A percentile compares a stretch with the other conserved stretches of the same genome.
Conservation (phyloP, 169 alveolate species). For the Eimeria praecox region DNA sequence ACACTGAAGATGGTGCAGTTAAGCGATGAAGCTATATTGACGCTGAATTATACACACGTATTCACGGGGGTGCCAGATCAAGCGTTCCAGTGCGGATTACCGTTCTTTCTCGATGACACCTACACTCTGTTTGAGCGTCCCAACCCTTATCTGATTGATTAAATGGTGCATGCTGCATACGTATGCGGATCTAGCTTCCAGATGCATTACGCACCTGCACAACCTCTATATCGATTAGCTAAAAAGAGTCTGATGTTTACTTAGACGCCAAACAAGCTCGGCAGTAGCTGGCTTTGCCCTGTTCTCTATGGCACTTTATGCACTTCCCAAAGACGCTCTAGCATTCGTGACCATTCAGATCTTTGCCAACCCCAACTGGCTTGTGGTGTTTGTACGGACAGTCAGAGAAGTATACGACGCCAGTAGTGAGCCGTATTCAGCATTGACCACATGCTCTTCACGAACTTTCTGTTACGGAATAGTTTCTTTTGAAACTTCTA, state of each 20-base stretch:
- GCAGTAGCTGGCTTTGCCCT: background rate
- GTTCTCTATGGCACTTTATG: background rate
- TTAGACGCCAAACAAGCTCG: too few relatives aligned
- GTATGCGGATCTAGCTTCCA: too few relatives aligned
- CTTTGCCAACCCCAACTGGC: background rate
- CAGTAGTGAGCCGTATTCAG: background rate
- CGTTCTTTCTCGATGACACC: too few relatives aligned
- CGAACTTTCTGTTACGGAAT: background rate
- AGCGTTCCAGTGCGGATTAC: background rate
- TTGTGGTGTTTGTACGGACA: background rate
- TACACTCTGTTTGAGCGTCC: too few relatives aligned
- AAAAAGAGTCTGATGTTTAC: too few relatives aligned
- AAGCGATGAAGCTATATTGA: background rate
- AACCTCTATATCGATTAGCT: too few relatives aligned
- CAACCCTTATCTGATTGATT: background rate
- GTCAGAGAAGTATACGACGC: background rate
- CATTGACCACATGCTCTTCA: background rate
- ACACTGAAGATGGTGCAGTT: background rate
- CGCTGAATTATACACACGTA: background rate
- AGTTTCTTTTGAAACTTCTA: background rate
- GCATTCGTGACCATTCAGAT: background rate
- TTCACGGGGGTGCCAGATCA: background rate
- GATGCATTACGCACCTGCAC: too few relatives aligned
- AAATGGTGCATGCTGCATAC: background rate
- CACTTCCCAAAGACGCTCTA: background rate